Evolutionary conservation across 2,329 filamentous ascomycete genomes (phyloP).

Genomic region (Orbilia oligospora): DNA sequence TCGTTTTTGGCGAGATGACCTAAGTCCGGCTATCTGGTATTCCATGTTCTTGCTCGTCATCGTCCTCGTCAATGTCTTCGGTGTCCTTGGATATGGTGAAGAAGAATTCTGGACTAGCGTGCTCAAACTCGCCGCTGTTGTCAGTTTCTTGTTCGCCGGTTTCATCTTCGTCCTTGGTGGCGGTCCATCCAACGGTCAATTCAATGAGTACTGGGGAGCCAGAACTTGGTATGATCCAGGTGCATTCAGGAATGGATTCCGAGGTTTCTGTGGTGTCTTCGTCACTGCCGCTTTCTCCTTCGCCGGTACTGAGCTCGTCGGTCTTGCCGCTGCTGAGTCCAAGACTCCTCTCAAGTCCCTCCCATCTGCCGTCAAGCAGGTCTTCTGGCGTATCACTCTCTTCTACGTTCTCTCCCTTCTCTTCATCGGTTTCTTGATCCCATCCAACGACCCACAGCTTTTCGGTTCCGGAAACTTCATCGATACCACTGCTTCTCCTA

Average conservation of each 20-base stretch:
- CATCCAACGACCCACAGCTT: conserved; percentile 64
- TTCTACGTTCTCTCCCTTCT: conserved; percentile 69
- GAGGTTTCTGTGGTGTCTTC: conserved; percentile 75
- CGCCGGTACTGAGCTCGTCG: conserved; percentile 75
- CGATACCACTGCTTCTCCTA: conserved; percentile 67
- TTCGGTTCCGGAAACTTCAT: conserved; percentile 62
- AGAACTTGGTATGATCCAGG: conserved; percentile 74
- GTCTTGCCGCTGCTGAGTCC: conserved; percentile 74
- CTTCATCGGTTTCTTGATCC: conserved; percentile 68
- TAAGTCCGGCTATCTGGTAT: conserved; percentile 73
- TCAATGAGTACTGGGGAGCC: conserved; percentile 42
- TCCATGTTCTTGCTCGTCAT: conserved; percentile 72
- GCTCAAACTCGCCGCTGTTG: conserved; percentile 74
- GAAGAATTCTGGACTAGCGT: conserved; percentile 74
- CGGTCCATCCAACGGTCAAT: conserved; percentile 69
- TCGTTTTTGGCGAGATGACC: conserved; percentile 71
- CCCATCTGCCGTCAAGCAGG: conserved; percentile 68
- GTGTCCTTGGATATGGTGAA: conserved; percentile 73
- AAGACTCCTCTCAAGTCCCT: conserved; percentile 71
- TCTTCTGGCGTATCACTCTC: conserved; percentile 70
- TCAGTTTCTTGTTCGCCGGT: conserved; percentile 76
- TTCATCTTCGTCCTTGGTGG: conserved; percentile 74
- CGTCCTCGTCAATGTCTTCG: conserved; percentile 71
- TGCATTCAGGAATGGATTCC: conserved; percentile 74
- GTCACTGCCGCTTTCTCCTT: conserved; percentile 77